These are phyloP conservation scores for Fusarium sp. DNA, from an alignment of 2,329 filamentous ascomycete species.

Conservation along the genomic window DNA sequence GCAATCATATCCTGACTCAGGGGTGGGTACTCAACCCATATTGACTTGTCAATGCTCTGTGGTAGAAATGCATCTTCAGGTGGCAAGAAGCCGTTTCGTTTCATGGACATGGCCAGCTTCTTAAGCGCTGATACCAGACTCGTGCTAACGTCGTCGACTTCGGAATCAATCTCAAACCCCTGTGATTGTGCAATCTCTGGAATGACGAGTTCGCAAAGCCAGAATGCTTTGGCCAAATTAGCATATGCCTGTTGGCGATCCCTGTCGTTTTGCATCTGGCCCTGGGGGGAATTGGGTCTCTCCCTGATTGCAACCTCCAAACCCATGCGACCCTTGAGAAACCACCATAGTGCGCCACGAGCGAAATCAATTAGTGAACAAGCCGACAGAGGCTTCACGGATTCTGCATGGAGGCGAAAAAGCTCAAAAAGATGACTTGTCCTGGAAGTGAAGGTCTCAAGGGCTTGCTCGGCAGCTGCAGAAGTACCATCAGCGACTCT, in stretches of 20 bases:
- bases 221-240: conserved; percentile 86
- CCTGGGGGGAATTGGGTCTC: conserved; percentile 64
- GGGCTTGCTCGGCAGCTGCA: conserved; percentile 72
- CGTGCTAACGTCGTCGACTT: conserved; percentile 66
- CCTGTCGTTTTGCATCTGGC: conserved; percentile 65
- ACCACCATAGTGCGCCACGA: conserved; percentile 88
- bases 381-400: conserved; percentile 73
- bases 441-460: conserved; percentile 76
- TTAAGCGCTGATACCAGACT: conserved; percentile 73
- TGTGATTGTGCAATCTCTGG: conserved; percentile 62
- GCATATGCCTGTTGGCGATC: conserved; percentile 82
- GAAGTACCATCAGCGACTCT: conserved; percentile 57
- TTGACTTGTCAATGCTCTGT: conserved; percentile 81
- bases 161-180: conserved; percentile 57
- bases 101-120: conserved; percentile 85
- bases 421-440: conserved; percentile 80
- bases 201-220: conserved; percentile 74
- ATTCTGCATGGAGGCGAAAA: conserved; percentile 82
- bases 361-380: conserved; percentile 76
- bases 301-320: conserved; percentile 79
- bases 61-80: conserved; percentile 76
- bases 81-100: conserved; percentile 82
- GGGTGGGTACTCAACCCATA: conserved; percentile 84
- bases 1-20: conserved; percentile 78
- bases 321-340: conserved; percentile 81